Evolutionary conservation across 2,329 filamentous ascomycete species (phyloP), one percentile per base, ranked within the genome.

Genomic region (Neonectria coccinea): DNA sequence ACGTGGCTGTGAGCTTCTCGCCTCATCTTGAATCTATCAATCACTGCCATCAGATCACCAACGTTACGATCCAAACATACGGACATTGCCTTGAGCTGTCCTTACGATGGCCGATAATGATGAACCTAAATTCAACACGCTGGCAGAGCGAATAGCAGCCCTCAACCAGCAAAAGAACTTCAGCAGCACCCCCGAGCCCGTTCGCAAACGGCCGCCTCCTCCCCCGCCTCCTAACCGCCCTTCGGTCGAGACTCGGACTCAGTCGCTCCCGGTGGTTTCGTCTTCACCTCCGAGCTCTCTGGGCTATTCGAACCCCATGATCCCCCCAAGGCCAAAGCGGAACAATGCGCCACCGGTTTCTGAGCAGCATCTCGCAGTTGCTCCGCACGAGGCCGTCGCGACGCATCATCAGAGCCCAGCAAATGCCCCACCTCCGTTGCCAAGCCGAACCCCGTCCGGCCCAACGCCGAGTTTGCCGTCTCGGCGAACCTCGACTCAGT

Each of bases 121-220:
- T 70, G 88, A 90, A 73, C 87, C 87, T 42, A 85, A 85, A 66
- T 89, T 88, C 76, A 88, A 81, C 63, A 85, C 85, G 8, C 82
- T 91, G 27, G 84, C 86, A 5, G 87, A 89, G 76, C 83, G 88
- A 56, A 90, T 90, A 67, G 88, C 88, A 10, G 88, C 88, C 31
- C 82, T 91, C 67, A 90, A 90, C 70, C 79, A 81, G 73, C 84
- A 89, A 76, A 86, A 87, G 77, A 86, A 86, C 79, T 87, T 90
- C 79, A 79, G 79, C 79, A 79, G 79, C 57, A 65, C 78, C 14
- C 78, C 79, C 22, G 76, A 77, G 58, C 77, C 82, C 25, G 79
- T 82, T 27, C 84, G 83, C 82, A 85, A 66, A 59, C 67, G 75
- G 48, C 73, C 74, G 6, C 75, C 77, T 12, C 76, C 78, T 29